phyloP scores from a whole-genome alignment of 108 stramenopile genomes.

The Skeletonema grethae region DNA sequence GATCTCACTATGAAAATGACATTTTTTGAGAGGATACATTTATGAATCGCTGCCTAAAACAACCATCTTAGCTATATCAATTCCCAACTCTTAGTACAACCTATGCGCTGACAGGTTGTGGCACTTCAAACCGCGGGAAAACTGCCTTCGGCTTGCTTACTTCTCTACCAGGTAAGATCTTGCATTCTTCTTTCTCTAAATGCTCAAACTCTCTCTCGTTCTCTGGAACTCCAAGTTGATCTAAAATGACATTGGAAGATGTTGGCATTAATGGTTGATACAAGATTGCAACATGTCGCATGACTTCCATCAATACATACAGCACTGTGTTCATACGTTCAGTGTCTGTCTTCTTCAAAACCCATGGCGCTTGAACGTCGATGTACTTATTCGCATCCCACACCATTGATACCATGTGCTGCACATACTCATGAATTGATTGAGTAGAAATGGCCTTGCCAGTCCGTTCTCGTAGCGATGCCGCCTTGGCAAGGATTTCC shows the following conservation, averaged over 20 bases:
- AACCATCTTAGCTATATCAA: background rate
- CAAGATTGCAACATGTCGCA: slow-evolving; percentile 83
- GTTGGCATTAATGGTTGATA: slow-evolving; percentile 94
- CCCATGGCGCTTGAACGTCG: slow-evolving; percentile 92
- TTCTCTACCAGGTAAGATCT: slow-evolving; percentile 55
- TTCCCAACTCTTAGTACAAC: background rate
- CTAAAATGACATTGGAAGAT: slow-evolving; percentile 83
- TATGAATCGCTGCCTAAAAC: too few species aligned
- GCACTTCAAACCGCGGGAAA: slow-evolving; percentile 80
- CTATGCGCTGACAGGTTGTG: slow-evolving; percentile 3
- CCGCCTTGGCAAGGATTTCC: slow-evolving; percentile 63
- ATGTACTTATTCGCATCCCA: slow-evolving; percentile 93
- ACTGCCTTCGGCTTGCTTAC: slow-evolving; percentile 73
- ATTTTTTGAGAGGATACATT: too few species aligned
- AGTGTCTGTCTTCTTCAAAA: slow-evolving; percentile 84
- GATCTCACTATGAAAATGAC: too few species aligned
- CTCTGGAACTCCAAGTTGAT: slow-evolving; percentile 81
- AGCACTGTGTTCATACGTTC: slow-evolving; percentile 85
- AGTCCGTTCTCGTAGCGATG: slow-evolving; percentile 49
- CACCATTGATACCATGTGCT: slow-evolving; percentile 80
- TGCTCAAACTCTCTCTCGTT: slow-evolving; percentile 78
- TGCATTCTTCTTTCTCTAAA: slow-evolving; percentile 54
- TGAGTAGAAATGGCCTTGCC: slow-evolving; percentile 63
- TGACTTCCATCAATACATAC: slow-evolving; percentile 89
- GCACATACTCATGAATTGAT: slow-evolving; percentile 82